Evolutionary conservation across 257 asterid genomes (phyloP).

Genomic region (Ehretia macrophylla): DNA sequence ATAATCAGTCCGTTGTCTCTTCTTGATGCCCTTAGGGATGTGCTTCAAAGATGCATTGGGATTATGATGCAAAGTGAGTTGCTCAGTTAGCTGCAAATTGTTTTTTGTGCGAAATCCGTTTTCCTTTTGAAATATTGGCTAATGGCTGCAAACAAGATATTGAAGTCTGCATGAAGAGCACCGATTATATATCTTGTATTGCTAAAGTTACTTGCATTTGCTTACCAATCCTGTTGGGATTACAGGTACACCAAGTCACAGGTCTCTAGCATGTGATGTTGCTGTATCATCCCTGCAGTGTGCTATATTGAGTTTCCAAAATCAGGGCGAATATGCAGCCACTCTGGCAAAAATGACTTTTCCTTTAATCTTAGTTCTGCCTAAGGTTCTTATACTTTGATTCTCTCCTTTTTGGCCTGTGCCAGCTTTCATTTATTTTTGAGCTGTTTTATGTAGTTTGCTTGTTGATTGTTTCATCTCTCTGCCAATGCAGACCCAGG

Average conservation of each 20-base stretch:
- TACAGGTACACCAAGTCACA: constrained; percentile 53
- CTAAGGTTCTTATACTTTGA: constrained; percentile 59
- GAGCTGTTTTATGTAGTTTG: constrained; percentile 10
- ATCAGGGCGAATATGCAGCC: constrained; percentile 40
- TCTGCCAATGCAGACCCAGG: constrained; percentile 49
- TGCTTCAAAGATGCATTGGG: constrained; percentile 58
- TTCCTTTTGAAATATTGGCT: too few species aligned
- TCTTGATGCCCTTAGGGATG: constrained; percentile 47
- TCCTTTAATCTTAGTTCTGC: constrained; percentile 63
- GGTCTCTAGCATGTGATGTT: constrained; percentile 34
- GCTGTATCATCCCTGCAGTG: constrained; percentile 59
- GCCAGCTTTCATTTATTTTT: constrained; percentile 8
- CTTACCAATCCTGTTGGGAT: constrained; percentile 16
- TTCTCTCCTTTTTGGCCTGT: constrained; percentile 2
- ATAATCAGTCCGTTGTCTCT: constrained; percentile 43
- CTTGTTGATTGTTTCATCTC: constrained; percentile 17
- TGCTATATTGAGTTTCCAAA: constrained; percentile 45
- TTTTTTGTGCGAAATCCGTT: too few species aligned
- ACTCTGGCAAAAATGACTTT: constrained; percentile 52
- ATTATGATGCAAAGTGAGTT: constrained; percentile 59
- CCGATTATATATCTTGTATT: too few species aligned
- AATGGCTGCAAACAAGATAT: too few species aligned
- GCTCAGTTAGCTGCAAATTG: too few species aligned
- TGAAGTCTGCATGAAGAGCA: too few species aligned
- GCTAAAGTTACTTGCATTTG: too few species aligned